Evolutionary conservation across 2,329 filamentous ascomycete genomes (phyloP), one percentile per base, ranked within the genome.

Genomic region (Coniella lustricola): DNA sequence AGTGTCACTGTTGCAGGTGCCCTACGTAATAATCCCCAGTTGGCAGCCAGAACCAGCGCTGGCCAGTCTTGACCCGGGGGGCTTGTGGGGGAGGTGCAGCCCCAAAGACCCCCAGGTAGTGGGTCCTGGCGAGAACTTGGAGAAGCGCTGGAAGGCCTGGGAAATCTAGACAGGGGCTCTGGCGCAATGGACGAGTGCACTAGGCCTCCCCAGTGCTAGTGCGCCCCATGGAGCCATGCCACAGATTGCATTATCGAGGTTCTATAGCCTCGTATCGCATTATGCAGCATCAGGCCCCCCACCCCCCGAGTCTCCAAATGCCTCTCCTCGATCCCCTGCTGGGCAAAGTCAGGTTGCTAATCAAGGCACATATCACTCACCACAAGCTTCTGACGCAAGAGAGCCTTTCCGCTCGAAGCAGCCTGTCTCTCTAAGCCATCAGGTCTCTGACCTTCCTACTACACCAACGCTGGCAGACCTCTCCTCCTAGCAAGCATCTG

Each of bases 371-470:
- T 48, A 49, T 38, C 41, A 44, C 31, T 41, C 36, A 49, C 38
- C 38, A 25, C 44, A 21, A 46, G 37, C 50, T 47, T 52, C 43
- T 52, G 50, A 52, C 50, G 50, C 50, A 50, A 52, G 39, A 52
- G 43, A 47, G 47, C 49, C n/a, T n/a, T n/a, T n/a, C n/a, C n/a
- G n/a, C n/a, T n/a, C n/a, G n/a, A n/a, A 47, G 37, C 31, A 32
- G 16, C 34, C 34, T 35, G 21, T 52, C 44, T 50, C 39, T 39
- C 44, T 20, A 29, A 44, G 35, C 40, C 39, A 20, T 29, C 29
- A n/a, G 13, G 17, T 17, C 40, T 25, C 18, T 3, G 3, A 16
- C n/a, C 31, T 18, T 36, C 33, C 18, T 17, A n/a, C 20, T 14
- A 3, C 22, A 3, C 37, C 37, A 22, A 14, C 37, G 13, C 25